Conservation (phyloP, 345 rosid genomes). For the Sisymbrium altissimum region DNA sequence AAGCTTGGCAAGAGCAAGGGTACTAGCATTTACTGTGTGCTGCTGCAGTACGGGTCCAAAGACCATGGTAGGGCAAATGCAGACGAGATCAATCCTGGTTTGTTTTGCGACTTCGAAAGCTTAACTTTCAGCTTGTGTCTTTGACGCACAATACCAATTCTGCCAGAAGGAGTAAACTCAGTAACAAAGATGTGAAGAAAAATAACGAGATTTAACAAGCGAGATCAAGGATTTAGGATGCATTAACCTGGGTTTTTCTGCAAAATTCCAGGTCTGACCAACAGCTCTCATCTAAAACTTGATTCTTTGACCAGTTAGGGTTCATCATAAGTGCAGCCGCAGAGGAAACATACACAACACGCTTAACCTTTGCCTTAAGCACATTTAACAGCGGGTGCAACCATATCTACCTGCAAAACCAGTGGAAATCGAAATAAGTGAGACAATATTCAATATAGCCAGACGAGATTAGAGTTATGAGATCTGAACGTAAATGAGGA, state of each 20-base stretch:
- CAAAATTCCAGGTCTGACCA: slow-evolving; percentile 68
- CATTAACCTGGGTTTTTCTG: slow-evolving; percentile 42
- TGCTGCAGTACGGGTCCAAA: slow-evolving; percentile 66
- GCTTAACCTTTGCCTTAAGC: slow-evolving; percentile 52
- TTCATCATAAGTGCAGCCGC: slow-evolving; percentile 44
- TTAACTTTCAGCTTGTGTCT: slow-evolving; percentile 70
- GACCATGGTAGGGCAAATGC: slow-evolving; percentile 53
- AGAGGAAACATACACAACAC: slow-evolving; percentile 70
- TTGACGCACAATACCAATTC: slow-evolving; percentile 74
- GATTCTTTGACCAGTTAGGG: slow-evolving; percentile 55
- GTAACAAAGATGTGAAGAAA: background rate
- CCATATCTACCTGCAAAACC: slow-evolving; percentile 44
- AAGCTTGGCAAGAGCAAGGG: slow-evolving; percentile 42
- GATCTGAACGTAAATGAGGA: background rate
- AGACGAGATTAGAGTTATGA: too few relatives aligned
- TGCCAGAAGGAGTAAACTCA: slow-evolving; percentile 24
- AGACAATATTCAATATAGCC: background rate
- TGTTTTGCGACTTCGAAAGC: slow-evolving; percentile 57
- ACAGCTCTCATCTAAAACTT: slow-evolving; percentile 49
- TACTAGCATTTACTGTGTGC: slow-evolving; percentile 54
- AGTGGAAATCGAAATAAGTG: background rate
- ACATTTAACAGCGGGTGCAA: slow-evolving; percentile 70
- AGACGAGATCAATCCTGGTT: slow-evolving; percentile 51
- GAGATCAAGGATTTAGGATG: background rate
- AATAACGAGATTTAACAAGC: background rate